Base-by-base conservation (phyloP, 2,329 filamentous ascomycete genomes). In the Pseudocercospora pini-densiflorae region DNA sequence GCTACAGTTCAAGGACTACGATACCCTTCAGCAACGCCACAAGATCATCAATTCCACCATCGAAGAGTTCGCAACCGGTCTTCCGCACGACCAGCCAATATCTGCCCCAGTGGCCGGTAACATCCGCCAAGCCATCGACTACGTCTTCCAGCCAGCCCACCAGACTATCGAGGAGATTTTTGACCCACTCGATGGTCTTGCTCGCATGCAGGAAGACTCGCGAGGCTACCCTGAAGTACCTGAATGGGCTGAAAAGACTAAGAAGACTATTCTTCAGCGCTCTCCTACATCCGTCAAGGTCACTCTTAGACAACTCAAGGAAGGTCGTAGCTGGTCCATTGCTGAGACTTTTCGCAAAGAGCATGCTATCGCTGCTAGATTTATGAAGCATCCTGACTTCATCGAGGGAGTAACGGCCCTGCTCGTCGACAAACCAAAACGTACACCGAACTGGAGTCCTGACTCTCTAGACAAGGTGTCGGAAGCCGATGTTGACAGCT, bases 381-480 rank as follows among this genome's bases (percentile, higher is more conserved):
- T 99, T 83, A 98, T 99, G 94, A 85, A 86, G 64, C 90, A 95
- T 78, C 91, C 88, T 4, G 95, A 99, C 80, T 99, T 99, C 76
- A 89, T 89, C 51, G 92, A 97, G 81, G 95, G 95, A 62, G 94
- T 99, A n/a, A 88, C 88, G 60, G 90, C 93, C 24, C 86, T 90
- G 58, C 85, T 99, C 47, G 86, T 95, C 73, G 85, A 88, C 75
- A 93, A 93, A 81, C 85, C 86, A 53, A 81, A 87, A 60, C 83
- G 83, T 70, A 83, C 84, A 23, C 92, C 94, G 1, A 82, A 85
- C 68, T 99, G 95, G 95, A 79, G 90, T 70, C 94, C 93, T 3
- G 85, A 86, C 51, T 88, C 86, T 6, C 84, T 98, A 1, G 84
- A 88, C n/a, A 89, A 90, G 43, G 87, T 97, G 62, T 79, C 79